A percentile compares a stretch with the other conserved stretches of the same genome.
These are phyloP conservation scores for Cladosporium colombiae DNA, from an alignment of 2,329 filamentous ascomycete genomes.

Conservation along the genomic window DNA sequence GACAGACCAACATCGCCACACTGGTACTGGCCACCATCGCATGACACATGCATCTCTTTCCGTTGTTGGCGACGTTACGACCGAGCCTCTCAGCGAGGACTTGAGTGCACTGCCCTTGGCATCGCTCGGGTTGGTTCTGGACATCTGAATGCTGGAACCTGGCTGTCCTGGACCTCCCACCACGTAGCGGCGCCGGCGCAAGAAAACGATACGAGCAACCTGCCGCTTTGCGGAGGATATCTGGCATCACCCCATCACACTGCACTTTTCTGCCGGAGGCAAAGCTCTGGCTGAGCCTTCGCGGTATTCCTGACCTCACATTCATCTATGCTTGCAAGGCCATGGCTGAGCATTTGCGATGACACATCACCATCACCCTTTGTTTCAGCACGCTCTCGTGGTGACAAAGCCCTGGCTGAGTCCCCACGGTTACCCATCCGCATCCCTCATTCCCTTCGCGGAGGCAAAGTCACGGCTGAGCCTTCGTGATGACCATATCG, in stretches of 20 bases:
- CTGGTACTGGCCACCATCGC: not conserved
- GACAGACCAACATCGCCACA: not conserved
- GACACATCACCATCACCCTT: not conserved
- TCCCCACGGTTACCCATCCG: too few relatives aligned
- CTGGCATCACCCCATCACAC: not conserved
- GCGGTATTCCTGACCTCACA: too few relatives aligned
- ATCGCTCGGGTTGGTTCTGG: not conserved
- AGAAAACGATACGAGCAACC: not conserved
- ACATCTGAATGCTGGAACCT: not conserved
- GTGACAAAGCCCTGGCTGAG: not conserved
- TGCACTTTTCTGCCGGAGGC: not conserved
- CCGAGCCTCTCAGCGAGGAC: not conserved
- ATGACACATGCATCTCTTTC: not conserved
- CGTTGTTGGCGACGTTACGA: not conserved
- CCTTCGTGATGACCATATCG: too few relatives aligned
- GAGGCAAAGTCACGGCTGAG: not conserved
- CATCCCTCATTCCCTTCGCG: too few relatives aligned
- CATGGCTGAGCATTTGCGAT: not conserved
- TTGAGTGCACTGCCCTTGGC: not conserved
- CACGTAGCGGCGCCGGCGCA: not conserved
- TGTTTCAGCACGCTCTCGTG: too few relatives aligned
- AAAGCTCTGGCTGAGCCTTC: not conserved
- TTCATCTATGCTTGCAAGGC: not conserved
- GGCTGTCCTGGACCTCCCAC: not conserved
- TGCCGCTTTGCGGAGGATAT: not conserved